A percentile compares a stretch with the other conserved stretches of the same genome.
These are phyloP conservation scores for Cucurbita ficifolia DNA, from an alignment of 306 rosid species.

Conservation along the genomic window DNA sequence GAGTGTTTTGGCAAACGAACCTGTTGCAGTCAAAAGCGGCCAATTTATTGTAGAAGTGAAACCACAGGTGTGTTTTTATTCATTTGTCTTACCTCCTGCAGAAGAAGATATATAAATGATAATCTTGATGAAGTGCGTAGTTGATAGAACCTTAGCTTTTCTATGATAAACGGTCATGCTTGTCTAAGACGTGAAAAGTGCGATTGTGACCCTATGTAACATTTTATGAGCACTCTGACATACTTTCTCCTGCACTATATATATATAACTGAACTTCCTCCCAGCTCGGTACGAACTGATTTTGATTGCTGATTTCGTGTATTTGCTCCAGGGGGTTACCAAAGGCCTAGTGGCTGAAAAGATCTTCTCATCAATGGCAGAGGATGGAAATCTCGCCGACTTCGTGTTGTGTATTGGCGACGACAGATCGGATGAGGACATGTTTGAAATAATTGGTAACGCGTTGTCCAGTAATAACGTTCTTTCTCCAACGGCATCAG, in stretches of 20 bases:
- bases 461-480: slow-evolving; percentile 33
- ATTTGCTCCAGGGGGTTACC: slow-evolving; percentile 45
- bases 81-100: not conserved
- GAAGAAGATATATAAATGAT: not conserved
- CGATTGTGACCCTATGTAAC: not conserved
- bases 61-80: slow-evolving; percentile 44
- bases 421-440: slow-evolving; percentile 88
- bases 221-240: not conserved
- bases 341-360: slow-evolving; percentile 60
- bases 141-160: not conserved
- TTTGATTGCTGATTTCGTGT: not conserved
- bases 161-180: not conserved
- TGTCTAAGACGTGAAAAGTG: too few species aligned
- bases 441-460: slow-evolving; percentile 54
- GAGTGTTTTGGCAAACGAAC: slow-evolving; percentile 76
- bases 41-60: slow-evolving; percentile 66
- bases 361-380: slow-evolving; percentile 54
- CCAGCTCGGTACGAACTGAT: not conserved
- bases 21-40: slow-evolving; percentile 75
- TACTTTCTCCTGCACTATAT: not conserved
- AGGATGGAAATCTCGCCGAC: slow-evolving; percentile 45
- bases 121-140: not conserved
- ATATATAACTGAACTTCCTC: not conserved
- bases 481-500: slow-evolving; percentile 38
- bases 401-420: slow-evolving; percentile 77